Evolutionary conservation across 768 basidiomycete genomes (phyloP), one percentile per base, ranked within the genome.

Genomic region (Dioszegia hungarica): DNA sequence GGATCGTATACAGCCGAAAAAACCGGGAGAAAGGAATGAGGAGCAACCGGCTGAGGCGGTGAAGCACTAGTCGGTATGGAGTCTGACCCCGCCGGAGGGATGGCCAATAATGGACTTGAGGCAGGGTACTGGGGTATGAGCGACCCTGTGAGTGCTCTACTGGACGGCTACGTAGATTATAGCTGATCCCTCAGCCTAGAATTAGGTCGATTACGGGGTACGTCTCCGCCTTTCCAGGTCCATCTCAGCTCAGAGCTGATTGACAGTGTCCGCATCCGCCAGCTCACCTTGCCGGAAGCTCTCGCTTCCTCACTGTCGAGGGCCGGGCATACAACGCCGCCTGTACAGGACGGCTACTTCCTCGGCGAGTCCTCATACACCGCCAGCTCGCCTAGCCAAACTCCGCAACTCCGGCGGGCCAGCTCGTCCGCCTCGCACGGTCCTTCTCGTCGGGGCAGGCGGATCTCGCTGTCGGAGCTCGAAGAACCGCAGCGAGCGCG

Each of bases 191-290:
- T 38, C 33, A 72, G 67, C 67, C 67, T 17, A 51, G 63, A 0
- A 69, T 72, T 24, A 17, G 70, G 36, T 63, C 67, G 28, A 69
- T 72, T 53, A 72, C 70, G 8, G 70, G 70, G 70, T 67, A 33
- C 20, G 67, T 28, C 9, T n/a, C n/a, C 9, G 15, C 28, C 22
- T 28, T 14, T 14, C n/a, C n/a, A n/a, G n/a, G n/a, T n/a, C n/a
- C 31, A 14, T 14, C 40, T 25, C 11, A 12, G 25, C 15, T 29
- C 22, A 14, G n/a, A 39, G 22, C 47, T 60, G 22, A 56, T 22
- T 24, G 31, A 2, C 46, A 72, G 70, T 1, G 60, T 72, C 19
- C 67, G 65, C 4, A 72, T 72, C 11, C 67, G 66, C 33, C 67
- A 72, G 47, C 57, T 72, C 14, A 72, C 67, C 5, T 59, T 69